Percentiles rank a stretch among this genome's conserved stretches.
Evolutionary conservation across 306 rosid species (phyloP).

Genomic region (Cucurbita pepo): DNA sequence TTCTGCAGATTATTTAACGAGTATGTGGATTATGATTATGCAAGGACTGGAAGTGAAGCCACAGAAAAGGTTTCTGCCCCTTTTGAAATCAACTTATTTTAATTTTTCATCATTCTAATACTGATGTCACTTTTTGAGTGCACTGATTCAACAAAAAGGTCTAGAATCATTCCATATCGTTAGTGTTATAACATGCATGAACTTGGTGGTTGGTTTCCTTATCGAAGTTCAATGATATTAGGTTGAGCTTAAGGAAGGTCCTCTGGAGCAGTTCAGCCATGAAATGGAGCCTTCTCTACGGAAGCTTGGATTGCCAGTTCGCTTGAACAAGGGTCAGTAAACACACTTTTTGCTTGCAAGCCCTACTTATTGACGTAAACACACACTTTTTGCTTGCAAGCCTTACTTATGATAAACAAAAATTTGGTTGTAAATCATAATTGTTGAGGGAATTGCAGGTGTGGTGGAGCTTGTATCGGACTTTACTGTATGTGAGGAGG

Average conservation of each 20-base stretch:
- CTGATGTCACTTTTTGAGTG: neutral
- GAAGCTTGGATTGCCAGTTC: constrained; percentile 94
- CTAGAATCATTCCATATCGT: neutral
- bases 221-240: constrained; percentile 6
- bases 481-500: constrained; percentile 80
- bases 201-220: neutral
- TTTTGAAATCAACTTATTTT: neutral
- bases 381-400: neutral
- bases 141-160: neutral
- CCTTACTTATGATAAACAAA: neutral
- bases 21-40: constrained; percentile 70
- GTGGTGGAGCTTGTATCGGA: constrained; percentile 83
- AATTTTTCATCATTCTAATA: neutral
- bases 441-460: constrained; percentile 30
- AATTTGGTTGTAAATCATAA: neutral
- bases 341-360: neutral
- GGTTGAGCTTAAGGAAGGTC: constrained; percentile 95
- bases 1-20: constrained; percentile 56
- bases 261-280: constrained; percentile 78
- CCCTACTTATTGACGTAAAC: neutral
- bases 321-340: constrained; percentile 74
- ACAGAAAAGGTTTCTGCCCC: constrained; percentile 41
- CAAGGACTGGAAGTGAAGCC: constrained; percentile 71
- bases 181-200: neutral
- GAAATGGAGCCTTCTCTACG: constrained; percentile 97